These are phyloP conservation scores for Iberis pinnata DNA, from an alignment of 345 rosid genomes.

Conservation along the genomic window DNA sequence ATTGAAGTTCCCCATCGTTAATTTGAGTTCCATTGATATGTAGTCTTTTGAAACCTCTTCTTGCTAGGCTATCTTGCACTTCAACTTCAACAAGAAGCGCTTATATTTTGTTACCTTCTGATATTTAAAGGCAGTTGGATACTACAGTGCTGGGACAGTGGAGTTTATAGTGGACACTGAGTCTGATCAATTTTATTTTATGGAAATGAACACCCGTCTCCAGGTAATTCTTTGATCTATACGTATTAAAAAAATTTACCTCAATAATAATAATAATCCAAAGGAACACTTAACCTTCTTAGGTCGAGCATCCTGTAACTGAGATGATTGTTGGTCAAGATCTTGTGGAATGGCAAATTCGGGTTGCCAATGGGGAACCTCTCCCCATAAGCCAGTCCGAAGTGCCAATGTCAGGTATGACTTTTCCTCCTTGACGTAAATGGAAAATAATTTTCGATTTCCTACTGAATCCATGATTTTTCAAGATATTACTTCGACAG, in stretches of 20 bases:
- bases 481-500: neutral
- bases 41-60: conserved; percentile 14
- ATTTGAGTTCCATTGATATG: conserved; percentile 14
- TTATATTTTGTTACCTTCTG: conserved; percentile 33
- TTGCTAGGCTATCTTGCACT: conserved; percentile 25
- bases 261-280: neutral
- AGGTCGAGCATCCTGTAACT: conserved; percentile 98
- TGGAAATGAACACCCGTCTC: conserved; percentile 97
- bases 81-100: conserved; percentile 26
- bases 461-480: neutral
- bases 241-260: neutral
- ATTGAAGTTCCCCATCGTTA: conserved; percentile 2
- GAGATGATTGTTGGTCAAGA: conserved; percentile 97
- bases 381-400: conserved; percentile 71
- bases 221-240: conserved; percentile 47
- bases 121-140: conserved; percentile 80
- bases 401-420: conserved; percentile 67
- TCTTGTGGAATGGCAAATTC: conserved; percentile 95
- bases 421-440: conserved; percentile 11
- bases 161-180: conserved; percentile 85
- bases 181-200: conserved; percentile 73
- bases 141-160: conserved; percentile 91
- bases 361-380: conserved; percentile 80
- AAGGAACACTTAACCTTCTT: conserved; percentile 24
- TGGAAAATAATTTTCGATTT: neutral